phyloP scores from a whole-genome alignment of 805 yeast genomes.

The Saccharomyces kudriavzevii region DNA sequence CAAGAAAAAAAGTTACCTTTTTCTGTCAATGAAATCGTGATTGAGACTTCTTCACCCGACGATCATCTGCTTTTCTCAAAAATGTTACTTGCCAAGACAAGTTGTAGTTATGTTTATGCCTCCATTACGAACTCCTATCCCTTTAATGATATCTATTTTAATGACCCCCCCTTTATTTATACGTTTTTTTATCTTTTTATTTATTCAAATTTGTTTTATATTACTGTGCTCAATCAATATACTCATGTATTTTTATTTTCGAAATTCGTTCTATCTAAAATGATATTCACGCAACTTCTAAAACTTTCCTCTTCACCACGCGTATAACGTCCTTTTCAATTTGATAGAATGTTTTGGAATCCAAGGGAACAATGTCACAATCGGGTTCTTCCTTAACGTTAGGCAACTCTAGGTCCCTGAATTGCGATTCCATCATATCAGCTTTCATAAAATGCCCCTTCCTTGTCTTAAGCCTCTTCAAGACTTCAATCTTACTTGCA shows the following conservation, averaged over 20 bases:
- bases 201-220: neutral
- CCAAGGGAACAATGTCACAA: constrained; percentile 27
- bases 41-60: neutral
- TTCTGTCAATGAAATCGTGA: neutral
- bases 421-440: constrained; percentile 75
- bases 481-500: constrained; percentile 53
- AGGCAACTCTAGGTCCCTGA: constrained; percentile 68
- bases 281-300: neutral
- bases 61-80: neutral
- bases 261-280: neutral
- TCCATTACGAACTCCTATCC: neutral
- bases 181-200: neutral
- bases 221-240: neutral
- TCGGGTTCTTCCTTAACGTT: constrained; percentile 29
- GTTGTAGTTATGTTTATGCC: neutral
- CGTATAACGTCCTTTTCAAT: constrained; percentile 17
- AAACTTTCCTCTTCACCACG: neutral
- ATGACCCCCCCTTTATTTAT: neutral
- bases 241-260: neutral
- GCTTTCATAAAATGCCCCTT: constrained; percentile 81
- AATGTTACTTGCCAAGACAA: neutral
- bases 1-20: neutral
- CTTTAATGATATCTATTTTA: neutral
- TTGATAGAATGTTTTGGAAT: constrained; percentile 16
- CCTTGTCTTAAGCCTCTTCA: constrained; percentile 54